A percentile compares a stretch with the other conserved stretches of the same genome.
phyloP scores from a whole-genome alignment of 306 rosid species.

The Medicago truncatula region DNA sequence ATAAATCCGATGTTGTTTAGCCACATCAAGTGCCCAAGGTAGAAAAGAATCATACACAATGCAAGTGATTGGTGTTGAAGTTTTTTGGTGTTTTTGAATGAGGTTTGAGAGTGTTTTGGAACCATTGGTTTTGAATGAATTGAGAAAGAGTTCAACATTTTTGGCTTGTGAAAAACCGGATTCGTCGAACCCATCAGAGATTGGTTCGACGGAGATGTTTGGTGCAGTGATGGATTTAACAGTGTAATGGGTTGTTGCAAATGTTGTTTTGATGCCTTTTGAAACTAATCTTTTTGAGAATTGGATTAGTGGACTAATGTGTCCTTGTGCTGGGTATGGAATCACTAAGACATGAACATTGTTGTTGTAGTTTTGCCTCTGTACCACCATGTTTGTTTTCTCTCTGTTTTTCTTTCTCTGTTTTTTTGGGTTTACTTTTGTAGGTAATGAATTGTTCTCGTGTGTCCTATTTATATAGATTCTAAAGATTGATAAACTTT shows the following conservation, averaged over 20 bases:
- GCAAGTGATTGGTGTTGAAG: constrained; percentile 45
- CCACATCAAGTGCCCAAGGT: constrained; percentile 64
- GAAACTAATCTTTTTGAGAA: constrained; percentile 57
- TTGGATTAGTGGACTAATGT: constrained; percentile 59
- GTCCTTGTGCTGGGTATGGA: constrained; percentile 67
- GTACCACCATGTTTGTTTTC: constrained; percentile 36
- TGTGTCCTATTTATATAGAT: neutral
- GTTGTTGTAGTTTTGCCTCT: neutral
- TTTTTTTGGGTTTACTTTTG: neutral
- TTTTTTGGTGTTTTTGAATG: constrained; percentile 22
- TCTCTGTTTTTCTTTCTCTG: neutral
- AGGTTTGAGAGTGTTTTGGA: constrained; percentile 49
- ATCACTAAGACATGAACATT: constrained; percentile 48
- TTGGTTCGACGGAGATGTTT: constrained; percentile 54
- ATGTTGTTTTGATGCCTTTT: constrained; percentile 52
- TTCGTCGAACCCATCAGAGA: constrained; percentile 69
- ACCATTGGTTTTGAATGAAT: constrained; percentile 49
- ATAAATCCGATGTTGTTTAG: constrained; percentile 46
- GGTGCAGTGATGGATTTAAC: constrained; percentile 45
- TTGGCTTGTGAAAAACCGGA: constrained; percentile 57
- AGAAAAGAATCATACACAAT: constrained; percentile 57
- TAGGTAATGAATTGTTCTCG: neutral
- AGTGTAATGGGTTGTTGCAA: constrained; percentile 61
- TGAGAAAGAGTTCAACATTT: constrained; percentile 37
- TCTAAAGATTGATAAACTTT: no score